Conservation (phyloP, 352 stramenopile genomes). For the Phytophthora gonapodyides region DNA sequence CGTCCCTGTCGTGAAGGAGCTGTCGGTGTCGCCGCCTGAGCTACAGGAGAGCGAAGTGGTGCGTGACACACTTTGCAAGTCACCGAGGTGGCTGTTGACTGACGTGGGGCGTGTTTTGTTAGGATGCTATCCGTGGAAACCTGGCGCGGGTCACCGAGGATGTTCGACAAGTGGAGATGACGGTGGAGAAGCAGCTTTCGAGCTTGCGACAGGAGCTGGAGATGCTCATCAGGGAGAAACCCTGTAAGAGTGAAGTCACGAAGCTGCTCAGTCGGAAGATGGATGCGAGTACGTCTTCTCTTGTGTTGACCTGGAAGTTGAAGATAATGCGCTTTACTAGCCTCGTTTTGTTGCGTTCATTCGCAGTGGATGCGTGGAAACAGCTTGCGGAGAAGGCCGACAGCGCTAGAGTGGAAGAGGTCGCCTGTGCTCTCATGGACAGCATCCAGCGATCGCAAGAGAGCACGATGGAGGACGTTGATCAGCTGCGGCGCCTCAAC, state of each 20-base stretch:
- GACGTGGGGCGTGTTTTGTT: not conserved
- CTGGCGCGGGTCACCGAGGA: conserved; percentile 13
- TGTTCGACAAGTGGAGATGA: conserved; percentile 24
- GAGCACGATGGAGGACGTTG: conserved; percentile 27
- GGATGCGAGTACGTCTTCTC: conserved; percentile 38
- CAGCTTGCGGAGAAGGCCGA: conserved; percentile 46
- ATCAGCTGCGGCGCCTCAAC: conserved; percentile 21
- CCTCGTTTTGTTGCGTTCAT: not conserved
- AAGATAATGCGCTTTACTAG: not conserved
- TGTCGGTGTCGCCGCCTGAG: conserved; percentile 1
- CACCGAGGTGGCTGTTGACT: not conserved
- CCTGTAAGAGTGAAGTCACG: conserved; percentile 33
- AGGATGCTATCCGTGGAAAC: conserved; percentile 19
- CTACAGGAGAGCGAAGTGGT: conserved; percentile 19
- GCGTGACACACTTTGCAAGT: not conserved
- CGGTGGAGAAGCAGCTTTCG: conserved; percentile 27
- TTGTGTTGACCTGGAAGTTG: not conserved
- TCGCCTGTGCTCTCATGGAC: conserved; percentile 32
- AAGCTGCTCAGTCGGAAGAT: conserved; percentile 51
- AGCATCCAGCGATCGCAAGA: conserved; percentile 39
- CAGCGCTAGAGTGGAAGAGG: conserved; percentile 33
- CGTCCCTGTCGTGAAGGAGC: conserved; percentile 13
- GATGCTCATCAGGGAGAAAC: conserved; percentile 23
- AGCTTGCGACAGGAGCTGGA: conserved; percentile 32
- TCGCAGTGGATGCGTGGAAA: conserved; percentile 44